Conservation (phyloP, 441 rosid genomes). For the Theobroma grandiflorum region DNA sequence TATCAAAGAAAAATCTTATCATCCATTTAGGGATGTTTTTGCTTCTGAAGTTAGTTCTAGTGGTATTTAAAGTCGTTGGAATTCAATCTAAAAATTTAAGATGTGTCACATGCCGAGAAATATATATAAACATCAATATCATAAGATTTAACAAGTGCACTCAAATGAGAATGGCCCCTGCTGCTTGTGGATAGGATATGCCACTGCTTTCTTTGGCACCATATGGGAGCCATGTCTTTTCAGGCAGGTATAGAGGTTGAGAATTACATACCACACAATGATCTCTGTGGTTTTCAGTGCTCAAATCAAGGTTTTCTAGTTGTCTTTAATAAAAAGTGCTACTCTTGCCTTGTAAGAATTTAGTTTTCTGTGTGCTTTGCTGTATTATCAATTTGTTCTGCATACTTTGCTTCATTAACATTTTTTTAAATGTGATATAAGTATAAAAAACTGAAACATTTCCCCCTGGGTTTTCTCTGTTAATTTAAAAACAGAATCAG, state of each 20-base stretch:
- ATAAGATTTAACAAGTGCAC: neutral
- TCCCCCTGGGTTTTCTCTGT: neutral
- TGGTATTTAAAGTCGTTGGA: neutral
- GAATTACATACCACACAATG: neutral
- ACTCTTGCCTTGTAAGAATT: neutral
- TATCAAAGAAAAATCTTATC: neutral
- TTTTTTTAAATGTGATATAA: neutral
- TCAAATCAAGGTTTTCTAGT: neutral
- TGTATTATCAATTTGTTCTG: neutral
- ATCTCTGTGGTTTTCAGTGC: neutral
- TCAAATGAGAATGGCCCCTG: neutral
- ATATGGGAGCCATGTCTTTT: neutral
- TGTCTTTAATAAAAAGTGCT: neutral
- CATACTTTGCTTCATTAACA: neutral
- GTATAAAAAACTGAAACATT: neutral
- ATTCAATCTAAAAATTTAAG: slow-evolving; percentile 3
- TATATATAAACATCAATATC: neutral
- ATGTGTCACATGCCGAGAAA: neutral
- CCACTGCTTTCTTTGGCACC: slow-evolving; percentile 12
- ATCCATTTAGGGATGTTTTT: neutral
- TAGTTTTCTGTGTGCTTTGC: neutral
- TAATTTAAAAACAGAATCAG: neutral
- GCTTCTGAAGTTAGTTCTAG: neutral
- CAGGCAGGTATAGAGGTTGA: neutral
- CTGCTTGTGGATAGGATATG: neutral